These are phyloP conservation scores for Trichothecium sympodiale DNA, from an alignment of 2,329 filamentous ascomycete species.

Conservation along the genomic window DNA sequence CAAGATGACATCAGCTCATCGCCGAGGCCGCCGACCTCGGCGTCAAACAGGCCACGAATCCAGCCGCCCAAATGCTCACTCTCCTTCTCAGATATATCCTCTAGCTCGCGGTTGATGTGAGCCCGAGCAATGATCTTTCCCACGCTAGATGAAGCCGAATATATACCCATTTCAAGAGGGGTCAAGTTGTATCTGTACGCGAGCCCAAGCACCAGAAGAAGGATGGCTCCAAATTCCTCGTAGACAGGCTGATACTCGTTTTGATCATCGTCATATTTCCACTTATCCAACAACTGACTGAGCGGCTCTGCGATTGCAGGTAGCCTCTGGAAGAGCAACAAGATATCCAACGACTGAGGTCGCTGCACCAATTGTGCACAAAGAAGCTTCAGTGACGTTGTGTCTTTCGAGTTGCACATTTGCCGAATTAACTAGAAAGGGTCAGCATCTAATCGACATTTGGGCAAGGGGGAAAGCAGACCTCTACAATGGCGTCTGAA, in stretches of 20 bases:
- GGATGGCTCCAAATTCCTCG: slow-evolving; percentile 71
- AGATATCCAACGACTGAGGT: slow-evolving; percentile 59
- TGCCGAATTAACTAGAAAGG: slow-evolving; percentile 48
- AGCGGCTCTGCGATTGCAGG: slow-evolving; percentile 60
- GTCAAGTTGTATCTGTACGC: slow-evolving; percentile 64
- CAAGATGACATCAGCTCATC: slow-evolving; percentile 77
- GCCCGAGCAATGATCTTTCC: slow-evolving; percentile 52
- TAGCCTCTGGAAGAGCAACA: slow-evolving; percentile 65
- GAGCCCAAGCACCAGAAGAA: slow-evolving; percentile 63
- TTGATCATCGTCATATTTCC: slow-evolving; percentile 75
- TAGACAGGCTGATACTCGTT: slow-evolving; percentile 77
- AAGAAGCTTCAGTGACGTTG: slow-evolving; percentile 65
- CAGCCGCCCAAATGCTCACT: slow-evolving; percentile 58
- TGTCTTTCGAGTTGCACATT: slow-evolving; percentile 63
- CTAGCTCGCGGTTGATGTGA: slow-evolving; percentile 42
- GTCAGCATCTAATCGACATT: not conserved
- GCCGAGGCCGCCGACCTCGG: slow-evolving; percentile 59
- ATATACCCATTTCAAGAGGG: slow-evolving; percentile 51
- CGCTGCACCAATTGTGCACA: slow-evolving; percentile 65
- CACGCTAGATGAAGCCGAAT: slow-evolving; percentile 53
- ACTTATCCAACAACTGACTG: slow-evolving; percentile 65
- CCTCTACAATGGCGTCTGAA: slow-evolving; percentile 65
- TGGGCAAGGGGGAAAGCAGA: slow-evolving; percentile 19
- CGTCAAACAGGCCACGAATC: slow-evolving; percentile 68
- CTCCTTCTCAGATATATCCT: slow-evolving; percentile 54